These are phyloP conservation scores for Emergomyces africanus DNA, from an alignment of 2,329 filamentous ascomycete species.

Conservation along the genomic window DNA sequence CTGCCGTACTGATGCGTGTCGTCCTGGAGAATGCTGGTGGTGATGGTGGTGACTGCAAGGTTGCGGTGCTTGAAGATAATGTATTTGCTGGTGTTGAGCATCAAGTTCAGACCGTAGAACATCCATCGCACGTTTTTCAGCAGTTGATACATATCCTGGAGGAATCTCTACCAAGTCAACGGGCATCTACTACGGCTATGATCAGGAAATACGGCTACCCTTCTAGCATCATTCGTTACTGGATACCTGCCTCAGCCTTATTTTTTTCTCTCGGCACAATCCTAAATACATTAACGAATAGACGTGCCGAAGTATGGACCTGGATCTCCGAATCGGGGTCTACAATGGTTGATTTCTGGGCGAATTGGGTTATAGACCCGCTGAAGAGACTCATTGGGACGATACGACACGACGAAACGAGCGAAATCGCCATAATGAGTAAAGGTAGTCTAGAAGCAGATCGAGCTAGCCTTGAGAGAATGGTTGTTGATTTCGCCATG, in stretches of 20 bases:
- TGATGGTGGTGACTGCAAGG: conserved; percentile 44
- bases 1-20: conserved; percentile 74
- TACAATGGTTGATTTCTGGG: conserved; percentile 81
- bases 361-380: conserved; percentile 90
- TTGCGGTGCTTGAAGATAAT: conserved; percentile 43
- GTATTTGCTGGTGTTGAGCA: conserved; percentile 48
- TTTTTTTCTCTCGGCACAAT: conserved; percentile 77
- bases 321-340: conserved; percentile 70
- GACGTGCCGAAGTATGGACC: conserved; percentile 60
- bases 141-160: conserved; percentile 48
- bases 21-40: conserved; percentile 60
- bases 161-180: conserved; percentile 55
- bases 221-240: conserved; percentile 65
- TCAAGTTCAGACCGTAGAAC: conserved; percentile 45
- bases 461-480: conserved; percentile 81
- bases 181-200: conserved; percentile 41
- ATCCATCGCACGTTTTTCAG: conserved; percentile 27
- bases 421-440: conserved; percentile 94
- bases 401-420: conserved; percentile 82
- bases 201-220: conserved; percentile 61
- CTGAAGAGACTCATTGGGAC: conserved; percentile 72
- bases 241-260: conserved; percentile 61
- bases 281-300: conserved; percentile 63
- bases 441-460: conserved; percentile 83
- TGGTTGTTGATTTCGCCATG: conserved; percentile 92